Base-by-base conservation (phyloP, 441 rosid species). In the Biscutella laevigata region DNA sequence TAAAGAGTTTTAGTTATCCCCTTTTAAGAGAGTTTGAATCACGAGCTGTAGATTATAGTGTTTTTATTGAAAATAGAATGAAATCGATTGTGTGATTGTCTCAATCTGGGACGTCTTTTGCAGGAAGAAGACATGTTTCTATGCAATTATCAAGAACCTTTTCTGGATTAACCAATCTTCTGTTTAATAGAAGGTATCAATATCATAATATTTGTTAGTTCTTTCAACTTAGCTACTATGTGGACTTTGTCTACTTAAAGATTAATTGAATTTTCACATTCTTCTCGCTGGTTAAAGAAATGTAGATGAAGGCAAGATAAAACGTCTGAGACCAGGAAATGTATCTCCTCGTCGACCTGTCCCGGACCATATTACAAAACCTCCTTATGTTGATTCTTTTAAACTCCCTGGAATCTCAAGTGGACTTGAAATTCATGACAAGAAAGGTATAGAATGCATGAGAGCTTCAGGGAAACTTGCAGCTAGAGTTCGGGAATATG, bases 381-480 rank as follows among this genome's bases (percentile, higher is more conserved):
- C 97, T 61, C 74, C 83, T 20, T 90, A 90, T 66, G 94, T 84
- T 33, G 74, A 75, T 43, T 61, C 85, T 42, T 19, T 15, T 37
- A 62, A 75, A 52, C 48, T 66, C 0, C 94, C 91, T 7, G 94
- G 95, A 41, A 81, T 90, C 60, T 76, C 80, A 0, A 79, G 77
- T 60, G 91, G 82, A 12, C 74, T 77, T 37, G 91, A 90, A 74
- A 72, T 90, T 44, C 97, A 86, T 63, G 84, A 79, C 56, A 66
- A 66, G 69, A 74, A 70, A 32, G 97, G 97, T 57, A 77, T 77
- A 61, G 84, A 82, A 42, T 53, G 76, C 61, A 90, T 90, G 94
- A 81, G 86, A 74, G 94, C 87, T 71, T 82, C 94, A 6, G 97
- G 97, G 53, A 79, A 62, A 72, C 95, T 90, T 45, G 97, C 95